These are phyloP conservation scores for Magnolia officinalis DNA, from an alignment of 164 flowering plant species.

Conservation along the genomic window DNA sequence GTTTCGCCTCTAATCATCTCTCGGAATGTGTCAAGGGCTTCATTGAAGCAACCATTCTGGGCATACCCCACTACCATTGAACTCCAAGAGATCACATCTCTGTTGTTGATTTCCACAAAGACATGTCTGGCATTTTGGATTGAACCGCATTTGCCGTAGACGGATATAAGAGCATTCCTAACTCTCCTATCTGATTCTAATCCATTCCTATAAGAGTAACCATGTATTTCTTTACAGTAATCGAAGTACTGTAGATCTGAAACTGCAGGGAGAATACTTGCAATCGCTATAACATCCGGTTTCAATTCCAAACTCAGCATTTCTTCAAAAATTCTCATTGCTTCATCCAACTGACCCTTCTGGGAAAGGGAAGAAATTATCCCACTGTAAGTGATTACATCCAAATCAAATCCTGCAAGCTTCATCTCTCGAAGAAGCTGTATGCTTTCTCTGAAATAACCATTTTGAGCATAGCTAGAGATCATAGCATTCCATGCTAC, in stretches of 20 bases:
- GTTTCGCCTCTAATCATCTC: slow-evolving; percentile 20
- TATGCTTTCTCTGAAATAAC: slow-evolving; percentile 20
- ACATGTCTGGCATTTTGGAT: slow-evolving; percentile 14
- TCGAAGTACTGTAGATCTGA: slow-evolving; percentile 15
- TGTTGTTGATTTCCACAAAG: slow-evolving; percentile 10
- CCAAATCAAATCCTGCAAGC: slow-evolving; percentile 15
- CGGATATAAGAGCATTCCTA: slow-evolving; percentile 29
- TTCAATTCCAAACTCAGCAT: slow-evolving; percentile 22
- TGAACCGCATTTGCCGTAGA: slow-evolving; percentile 17
- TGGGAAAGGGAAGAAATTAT: slow-evolving; percentile 30
- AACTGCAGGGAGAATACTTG: slow-evolving; percentile 27
- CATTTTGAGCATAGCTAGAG: slow-evolving; percentile 30
- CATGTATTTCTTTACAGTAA: slow-evolving; percentile 28
- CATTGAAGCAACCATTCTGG: slow-evolving; percentile 20
- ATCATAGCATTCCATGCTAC: slow-evolving; percentile 30
- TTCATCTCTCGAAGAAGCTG: slow-evolving; percentile 25
- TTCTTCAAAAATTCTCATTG: slow-evolving; percentile 18
- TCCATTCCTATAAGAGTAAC: slow-evolving; percentile 23
- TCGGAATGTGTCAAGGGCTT: slow-evolving; percentile 22
- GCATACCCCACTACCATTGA: slow-evolving; percentile 30
- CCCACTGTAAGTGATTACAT: slow-evolving; percentile 25
- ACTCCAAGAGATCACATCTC: slow-evolving; percentile 35
- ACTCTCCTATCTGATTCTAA: slow-evolving; percentile 29
- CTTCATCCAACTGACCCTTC: slow-evolving; percentile 18
- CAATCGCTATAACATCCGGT: slow-evolving; percentile 23